Conservation (phyloP, 2,329 filamentous ascomycete species). For the Curvularia sp. region DNA sequence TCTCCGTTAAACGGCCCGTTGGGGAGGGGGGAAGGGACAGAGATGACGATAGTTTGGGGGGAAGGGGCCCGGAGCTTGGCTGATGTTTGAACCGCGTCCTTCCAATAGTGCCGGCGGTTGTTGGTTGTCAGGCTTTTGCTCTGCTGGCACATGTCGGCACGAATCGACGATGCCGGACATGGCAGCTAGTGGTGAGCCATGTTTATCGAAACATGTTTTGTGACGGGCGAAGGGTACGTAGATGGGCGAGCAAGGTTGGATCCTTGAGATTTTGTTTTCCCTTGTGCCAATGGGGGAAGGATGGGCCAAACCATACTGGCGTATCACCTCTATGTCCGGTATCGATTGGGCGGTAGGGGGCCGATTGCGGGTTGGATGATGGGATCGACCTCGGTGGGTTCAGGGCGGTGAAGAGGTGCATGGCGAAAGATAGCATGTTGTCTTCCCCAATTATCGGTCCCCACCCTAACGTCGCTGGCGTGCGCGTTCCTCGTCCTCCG, state of each 20-base stretch:
- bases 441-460: background rate
- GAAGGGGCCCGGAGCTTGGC: slow-evolving; percentile 2
- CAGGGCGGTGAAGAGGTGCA: slow-evolving; percentile 9
- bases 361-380: slow-evolving; percentile 6
- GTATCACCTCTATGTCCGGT: background rate
- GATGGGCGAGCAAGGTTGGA: background rate
- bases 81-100: slow-evolving; percentile 2
- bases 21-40: background rate
- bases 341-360: background rate
- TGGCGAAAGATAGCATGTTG: background rate
- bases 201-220: slow-evolving; percentile 18
- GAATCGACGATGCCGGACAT: background rate
- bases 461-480: background rate
- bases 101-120: slow-evolving; percentile 8
- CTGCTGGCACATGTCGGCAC: background rate
- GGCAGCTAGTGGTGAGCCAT: slow-evolving; percentile 5
- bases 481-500: background rate
- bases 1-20: slow-evolving; percentile 2
- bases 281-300: background rate
- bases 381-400: slow-evolving; percentile 5
- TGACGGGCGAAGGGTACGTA: background rate
- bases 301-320: background rate
- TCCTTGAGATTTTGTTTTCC: background rate
- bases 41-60: background rate
- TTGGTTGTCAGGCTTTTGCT: background rate